Evolutionary conservation across 306 rosid genomes (phyloP).

Genomic region (Sphenostylis stenocarpa): DNA sequence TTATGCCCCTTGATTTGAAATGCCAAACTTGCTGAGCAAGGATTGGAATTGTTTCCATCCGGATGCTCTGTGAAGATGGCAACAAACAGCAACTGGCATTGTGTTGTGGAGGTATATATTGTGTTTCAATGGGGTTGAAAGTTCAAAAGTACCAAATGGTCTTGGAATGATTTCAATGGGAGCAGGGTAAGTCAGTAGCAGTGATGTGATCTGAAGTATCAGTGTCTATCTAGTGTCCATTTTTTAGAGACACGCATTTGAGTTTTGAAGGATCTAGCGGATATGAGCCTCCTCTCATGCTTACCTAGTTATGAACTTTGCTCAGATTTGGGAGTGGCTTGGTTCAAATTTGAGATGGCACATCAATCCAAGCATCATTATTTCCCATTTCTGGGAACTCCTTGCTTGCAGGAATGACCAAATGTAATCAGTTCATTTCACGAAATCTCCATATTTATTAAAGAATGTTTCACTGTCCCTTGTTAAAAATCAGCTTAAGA

Average conservation of each 20-base stretch:
- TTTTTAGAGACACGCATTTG: background rate
- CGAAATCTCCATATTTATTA: background rate
- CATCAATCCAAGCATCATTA: background rate
- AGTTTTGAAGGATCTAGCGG: background rate
- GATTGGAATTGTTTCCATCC: slow-evolving; percentile 4
- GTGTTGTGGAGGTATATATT: background rate
- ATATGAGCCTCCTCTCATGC: background rate
- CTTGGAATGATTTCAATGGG: background rate
- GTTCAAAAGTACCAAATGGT: background rate
- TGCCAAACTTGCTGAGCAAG: background rate
- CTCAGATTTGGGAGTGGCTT: background rate
- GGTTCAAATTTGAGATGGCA: background rate
- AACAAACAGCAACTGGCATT: background rate
- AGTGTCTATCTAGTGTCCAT: background rate
- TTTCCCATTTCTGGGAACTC: background rate
- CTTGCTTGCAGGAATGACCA: background rate
- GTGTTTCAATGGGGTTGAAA: background rate
- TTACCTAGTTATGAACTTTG: background rate
- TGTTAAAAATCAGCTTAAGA: background rate
- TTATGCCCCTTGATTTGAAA: background rate
- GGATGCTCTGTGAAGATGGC: background rate
- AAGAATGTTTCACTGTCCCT: background rate
- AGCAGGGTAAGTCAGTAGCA: background rate
- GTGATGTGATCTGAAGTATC: background rate
- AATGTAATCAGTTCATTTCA: background rate